phyloP scores from a whole-genome alignment of 495 filamentous ascomycete genomes.

The Penicillium paradoxum region DNA sequence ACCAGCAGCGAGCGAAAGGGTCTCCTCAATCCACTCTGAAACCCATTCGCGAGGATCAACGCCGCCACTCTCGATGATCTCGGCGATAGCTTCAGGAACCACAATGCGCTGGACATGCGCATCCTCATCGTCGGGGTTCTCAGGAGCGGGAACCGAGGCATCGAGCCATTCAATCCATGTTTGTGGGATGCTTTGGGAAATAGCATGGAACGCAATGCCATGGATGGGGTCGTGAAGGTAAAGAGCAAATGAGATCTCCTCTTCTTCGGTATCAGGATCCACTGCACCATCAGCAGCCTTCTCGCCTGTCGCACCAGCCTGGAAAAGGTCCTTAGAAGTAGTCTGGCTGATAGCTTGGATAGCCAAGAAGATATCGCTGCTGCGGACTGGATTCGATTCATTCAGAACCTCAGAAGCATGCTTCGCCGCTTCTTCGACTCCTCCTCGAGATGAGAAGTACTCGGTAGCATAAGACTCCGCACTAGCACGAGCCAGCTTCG shows the following conservation, averaged over 20 bases:
- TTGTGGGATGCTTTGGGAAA: slow-evolving; percentile 79
- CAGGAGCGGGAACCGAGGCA: slow-evolving; percentile 54
- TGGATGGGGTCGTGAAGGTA: slow-evolving; percentile 93
- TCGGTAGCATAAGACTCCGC: slow-evolving; percentile 84
- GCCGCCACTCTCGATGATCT: slow-evolving; percentile 83
- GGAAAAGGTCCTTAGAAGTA: slow-evolving; percentile 62
- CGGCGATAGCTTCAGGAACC: slow-evolving; percentile 76
- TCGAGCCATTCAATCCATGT: slow-evolving; percentile 93
- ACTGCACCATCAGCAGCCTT: slow-evolving; percentile 50
- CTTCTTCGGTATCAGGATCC: slow-evolving; percentile 46
- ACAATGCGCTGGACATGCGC: slow-evolving; percentile 34
- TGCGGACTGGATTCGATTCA: slow-evolving; percentile 84
- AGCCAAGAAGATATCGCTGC: slow-evolving; percentile 89
- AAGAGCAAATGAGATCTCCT: slow-evolving; percentile 75
- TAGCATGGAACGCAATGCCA: slow-evolving; percentile 75
- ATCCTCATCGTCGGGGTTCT: slow-evolving; percentile 32
- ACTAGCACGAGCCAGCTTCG: slow-evolving; percentile 79
- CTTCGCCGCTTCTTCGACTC: slow-evolving; percentile 73
- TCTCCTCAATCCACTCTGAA: slow-evolving; percentile 93
- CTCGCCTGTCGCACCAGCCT: slow-evolving; percentile 48
- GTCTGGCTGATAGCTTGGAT: slow-evolving; percentile 77
- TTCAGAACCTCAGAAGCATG: slow-evolving; percentile 66
- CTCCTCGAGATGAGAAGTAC: slow-evolving; percentile 70
- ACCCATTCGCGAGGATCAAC: slow-evolving; percentile 97
- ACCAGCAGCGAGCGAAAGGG: slow-evolving; percentile 72